Base-by-base conservation (phyloP, 2,329 filamentous ascomycete species). In the Alternaria metachromatica region DNA sequence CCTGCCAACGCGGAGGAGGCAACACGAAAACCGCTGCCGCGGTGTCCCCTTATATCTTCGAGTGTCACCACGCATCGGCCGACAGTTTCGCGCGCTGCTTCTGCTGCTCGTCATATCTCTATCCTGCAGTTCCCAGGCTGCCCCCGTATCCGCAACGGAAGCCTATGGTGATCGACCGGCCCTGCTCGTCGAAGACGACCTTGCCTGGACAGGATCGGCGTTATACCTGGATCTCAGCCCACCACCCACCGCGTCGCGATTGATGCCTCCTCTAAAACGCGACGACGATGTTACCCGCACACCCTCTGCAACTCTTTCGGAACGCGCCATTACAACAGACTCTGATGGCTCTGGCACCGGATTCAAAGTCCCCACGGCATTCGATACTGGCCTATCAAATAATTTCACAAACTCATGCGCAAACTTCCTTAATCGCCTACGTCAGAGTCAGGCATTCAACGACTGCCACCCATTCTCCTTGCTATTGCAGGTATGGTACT, bases 391-490 rank as follows among this genome's bases (percentile, higher is more conserved):
- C 45, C 71, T 86, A 20, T 83, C 83, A 18, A 85, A 82, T 75
- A 87, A 87, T 73, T 86, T 86, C 75, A 87, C 85, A 10, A 76
- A 77, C 33, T 81, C 82, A 6, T 94, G 92, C 74, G 87, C 89
- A 4, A 77, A 76, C 6, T 94, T 95, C 80, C 90, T 97, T 78
- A 84, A 87, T 55, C 79, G 78, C 3, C 88, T 97, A 72, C 85
- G 96, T 55, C 82, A 81, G 50, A 87, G 92, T 75, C 76, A 85
- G 6, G 89, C 87, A 4, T 93, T 96, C 71, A 86, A 88, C 70
- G 79, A 86, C 55, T 98, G 95, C 82, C 88, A 94, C 69, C 93
- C 95, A 0, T 84, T 97, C 61, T 97, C 94, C 1, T 85, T 97
- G 72, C 87, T 98, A 68, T 84, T 98, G 10, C 88, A 92, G 84